A percentile compares a stretch with the other conserved stretches of the same genome.
These are phyloP conservation scores for Hyaloperonospora brassicae DNA, from an alignment of 352 stramenopile genomes.

Conservation along the genomic window DNA sequence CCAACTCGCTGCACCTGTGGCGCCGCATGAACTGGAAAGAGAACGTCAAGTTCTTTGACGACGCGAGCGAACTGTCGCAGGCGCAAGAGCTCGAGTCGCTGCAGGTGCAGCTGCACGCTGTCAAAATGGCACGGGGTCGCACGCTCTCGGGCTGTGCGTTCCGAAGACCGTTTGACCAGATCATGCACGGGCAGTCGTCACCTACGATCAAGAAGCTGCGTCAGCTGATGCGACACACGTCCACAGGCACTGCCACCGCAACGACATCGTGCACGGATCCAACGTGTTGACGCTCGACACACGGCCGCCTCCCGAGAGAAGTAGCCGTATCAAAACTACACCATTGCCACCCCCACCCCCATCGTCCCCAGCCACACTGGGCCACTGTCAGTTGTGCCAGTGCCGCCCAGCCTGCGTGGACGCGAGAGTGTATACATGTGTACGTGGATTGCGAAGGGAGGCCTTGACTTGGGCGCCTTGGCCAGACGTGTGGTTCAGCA, in stretches of 20 bases:
- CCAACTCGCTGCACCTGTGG: conserved; percentile 76
- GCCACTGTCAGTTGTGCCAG: too few relatives aligned
- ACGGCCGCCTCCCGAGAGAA: too few relatives aligned
- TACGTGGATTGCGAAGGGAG: too few relatives aligned
- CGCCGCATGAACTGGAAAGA: conserved; percentile 84
- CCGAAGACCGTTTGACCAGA: conserved; percentile 47
- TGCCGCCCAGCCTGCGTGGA: too few relatives aligned
- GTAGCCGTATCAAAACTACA: too few relatives aligned
- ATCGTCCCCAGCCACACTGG: too few relatives aligned
- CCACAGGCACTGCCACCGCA: too few relatives aligned
- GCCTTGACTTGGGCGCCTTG: too few relatives aligned
- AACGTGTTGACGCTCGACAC: conserved; percentile 8
- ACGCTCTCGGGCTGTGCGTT: conserved; percentile 33
- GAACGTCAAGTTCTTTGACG: conserved; percentile 80
- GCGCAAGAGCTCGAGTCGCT: conserved; percentile 50
- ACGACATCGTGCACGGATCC: conserved; percentile 34
- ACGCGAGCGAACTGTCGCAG: conserved; percentile 40
- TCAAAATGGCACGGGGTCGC: conserved; percentile 43
- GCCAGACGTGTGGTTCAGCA: too few relatives aligned
- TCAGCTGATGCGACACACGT: conserved; percentile 37
- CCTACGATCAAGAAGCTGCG: conserved; percentile 65
- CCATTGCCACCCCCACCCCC: too few relatives aligned
- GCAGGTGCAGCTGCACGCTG: conserved; percentile 45
- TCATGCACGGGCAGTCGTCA: conserved; percentile 50
- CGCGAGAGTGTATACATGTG: too few relatives aligned